A percentile compares a stretch with the other conserved stretches of the same genome.
phyloP scores from a whole-genome alignment of 2,329 filamentous ascomycete genomes.

The Triangularia setosa region DNA sequence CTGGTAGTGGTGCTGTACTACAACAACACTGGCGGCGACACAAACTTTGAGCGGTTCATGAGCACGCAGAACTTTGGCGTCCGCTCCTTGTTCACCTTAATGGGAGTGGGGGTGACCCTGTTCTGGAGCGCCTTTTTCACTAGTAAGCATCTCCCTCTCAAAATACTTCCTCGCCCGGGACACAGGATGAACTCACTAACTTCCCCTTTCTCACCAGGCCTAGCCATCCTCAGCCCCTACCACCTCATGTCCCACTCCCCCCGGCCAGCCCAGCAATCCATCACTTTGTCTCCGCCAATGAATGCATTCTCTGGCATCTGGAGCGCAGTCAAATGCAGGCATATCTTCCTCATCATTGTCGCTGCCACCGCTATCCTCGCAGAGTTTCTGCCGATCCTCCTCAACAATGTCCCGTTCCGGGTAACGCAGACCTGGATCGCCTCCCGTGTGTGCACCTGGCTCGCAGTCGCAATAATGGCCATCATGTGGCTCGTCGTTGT shows the following conservation, averaged over 20 bases:
- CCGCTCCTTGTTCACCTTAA: conserved; percentile 37
- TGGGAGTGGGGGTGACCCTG: conserved; percentile 37
- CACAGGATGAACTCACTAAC: neutral
- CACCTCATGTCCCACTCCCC: conserved; percentile 30
- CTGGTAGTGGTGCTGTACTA: conserved; percentile 37
- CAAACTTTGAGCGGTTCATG: conserved; percentile 40
- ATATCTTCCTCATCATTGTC: conserved; percentile 33
- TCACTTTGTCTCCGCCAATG: conserved; percentile 33
- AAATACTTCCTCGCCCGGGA: no score
- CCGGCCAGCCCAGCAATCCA: conserved; percentile 30
- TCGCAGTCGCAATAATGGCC: conserved; percentile 32
- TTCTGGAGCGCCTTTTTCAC: conserved; percentile 37
- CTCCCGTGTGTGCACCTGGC: conserved; percentile 32
- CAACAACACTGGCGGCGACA: conserved; percentile 32
- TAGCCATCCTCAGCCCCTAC: conserved; percentile 37
- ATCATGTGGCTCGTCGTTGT: conserved; percentile 36
- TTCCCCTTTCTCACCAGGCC: conserved; percentile 26
- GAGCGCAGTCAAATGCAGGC: conserved; percentile 32
- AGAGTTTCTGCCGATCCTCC: conserved; percentile 37
- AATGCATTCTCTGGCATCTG: conserved; percentile 34
- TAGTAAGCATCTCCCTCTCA: conserved; percentile 27
- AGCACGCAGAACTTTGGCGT: conserved; percentile 37
- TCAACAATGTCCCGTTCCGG: conserved; percentile 38
- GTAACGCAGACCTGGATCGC: conserved; percentile 34
- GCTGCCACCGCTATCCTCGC: conserved; percentile 34